Conservation (phyloP, 345 rosid species). For the Eucalyptus cloeziana region DNA sequence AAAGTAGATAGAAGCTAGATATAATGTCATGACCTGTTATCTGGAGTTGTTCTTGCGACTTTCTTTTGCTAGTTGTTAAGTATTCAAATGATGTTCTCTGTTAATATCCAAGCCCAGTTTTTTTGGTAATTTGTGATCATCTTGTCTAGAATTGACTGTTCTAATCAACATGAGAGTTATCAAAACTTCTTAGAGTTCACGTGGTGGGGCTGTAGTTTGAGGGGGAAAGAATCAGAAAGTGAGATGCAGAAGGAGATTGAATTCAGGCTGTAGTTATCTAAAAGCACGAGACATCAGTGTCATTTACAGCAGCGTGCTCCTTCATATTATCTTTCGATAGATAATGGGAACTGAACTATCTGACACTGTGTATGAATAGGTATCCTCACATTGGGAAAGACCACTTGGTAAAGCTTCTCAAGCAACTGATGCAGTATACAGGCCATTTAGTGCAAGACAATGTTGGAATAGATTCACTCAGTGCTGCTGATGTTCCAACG, state of each 20-base stretch:
- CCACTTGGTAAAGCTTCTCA: conserved; percentile 92
- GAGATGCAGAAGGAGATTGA: neutral
- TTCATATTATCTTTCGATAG: neutral
- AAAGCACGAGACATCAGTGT: neutral
- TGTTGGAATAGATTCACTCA: conserved; percentile 36
- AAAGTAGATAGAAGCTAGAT: neutral
- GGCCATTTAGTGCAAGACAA: conserved; percentile 27
- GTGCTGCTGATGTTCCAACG: conserved; percentile 90
- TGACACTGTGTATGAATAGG: conserved; percentile 31
- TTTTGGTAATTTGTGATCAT: neutral
- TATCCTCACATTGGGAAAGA: conserved; percentile 72
- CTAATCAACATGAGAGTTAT: neutral
- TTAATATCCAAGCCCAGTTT: neutral
- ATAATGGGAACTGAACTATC: neutral
- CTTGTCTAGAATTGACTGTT: neutral
- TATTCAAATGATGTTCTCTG: neutral
- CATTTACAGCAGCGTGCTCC: neutral
- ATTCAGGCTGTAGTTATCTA: neutral
- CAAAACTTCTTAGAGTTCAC: neutral
- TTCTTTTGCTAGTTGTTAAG: neutral
- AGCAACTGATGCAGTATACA: conserved; percentile 48
- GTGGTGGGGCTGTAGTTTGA: neutral
- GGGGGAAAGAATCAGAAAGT: neutral
- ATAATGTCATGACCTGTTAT: neutral
- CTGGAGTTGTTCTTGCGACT: neutral